Evolutionary conservation across 2,329 filamentous ascomycete genomes (phyloP).

Genomic region (Nothopassalora personata): DNA sequence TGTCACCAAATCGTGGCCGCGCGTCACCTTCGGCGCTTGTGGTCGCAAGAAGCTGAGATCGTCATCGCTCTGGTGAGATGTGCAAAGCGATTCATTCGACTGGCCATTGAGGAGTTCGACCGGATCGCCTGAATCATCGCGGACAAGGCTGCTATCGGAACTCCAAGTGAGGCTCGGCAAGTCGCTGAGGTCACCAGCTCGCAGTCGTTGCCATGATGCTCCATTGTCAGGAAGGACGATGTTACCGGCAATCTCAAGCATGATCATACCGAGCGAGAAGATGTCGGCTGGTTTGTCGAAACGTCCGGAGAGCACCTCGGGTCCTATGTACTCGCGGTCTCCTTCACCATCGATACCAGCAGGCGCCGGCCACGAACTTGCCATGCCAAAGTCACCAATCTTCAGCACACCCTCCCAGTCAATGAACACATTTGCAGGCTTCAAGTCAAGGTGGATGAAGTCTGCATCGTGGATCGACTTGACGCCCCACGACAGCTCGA

Average conservation of each 20-base stretch:
- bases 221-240: conserved; percentile 92
- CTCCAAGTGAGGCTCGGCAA: conserved; percentile 84
- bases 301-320: conserved; percentile 79
- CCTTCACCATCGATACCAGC: conserved; percentile 81
- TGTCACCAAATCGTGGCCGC: conserved; percentile 53
- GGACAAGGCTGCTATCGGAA: conserved; percentile 61
- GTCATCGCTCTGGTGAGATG: conserved; percentile 32
- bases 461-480: conserved; percentile 84
- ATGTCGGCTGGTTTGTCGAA: conserved; percentile 90
- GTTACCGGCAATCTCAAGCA: conserved; percentile 91
- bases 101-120: conserved; percentile 32
- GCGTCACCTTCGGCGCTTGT: conserved; percentile 22
- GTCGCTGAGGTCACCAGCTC: conserved; percentile 82
- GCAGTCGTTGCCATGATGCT: conserved; percentile 80
- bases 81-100: conserved; percentile 24
- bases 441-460: conserved; percentile 79
- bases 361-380: conserved; percentile 70
- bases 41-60: conserved; percentile 36
- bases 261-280: conserved; percentile 89
- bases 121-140: conserved; percentile 68
- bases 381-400: conserved; percentile 82
- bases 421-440: conserved; percentile 79
- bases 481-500: conserved; percentile 76
- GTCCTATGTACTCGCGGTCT: conserved; percentile 92
- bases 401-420: conserved; percentile 76